Base-by-base conservation (phyloP, 352 stramenopile genomes). In the Globisporangium polare region DNA sequence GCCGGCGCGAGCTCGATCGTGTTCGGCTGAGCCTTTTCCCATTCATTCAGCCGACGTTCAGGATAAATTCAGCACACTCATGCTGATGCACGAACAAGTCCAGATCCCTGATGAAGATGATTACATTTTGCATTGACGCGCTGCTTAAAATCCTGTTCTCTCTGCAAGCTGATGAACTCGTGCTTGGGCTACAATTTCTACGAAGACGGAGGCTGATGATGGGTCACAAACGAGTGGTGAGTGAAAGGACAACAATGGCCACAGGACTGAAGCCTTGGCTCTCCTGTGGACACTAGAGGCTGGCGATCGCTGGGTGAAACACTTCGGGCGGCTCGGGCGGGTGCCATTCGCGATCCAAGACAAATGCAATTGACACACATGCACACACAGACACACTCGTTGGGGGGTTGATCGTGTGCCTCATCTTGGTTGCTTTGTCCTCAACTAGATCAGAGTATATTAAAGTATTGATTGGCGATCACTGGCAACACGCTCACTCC, bases 1-100 rank as follows among this genome's bases (percentile, higher is more conserved):
- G 85, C 85, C 12, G 86, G 86, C 26, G 67, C 67, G 29, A 92
- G 80, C 63, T 95, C 83, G 17, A 93, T 95, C 53, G 80, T 95
- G 56, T 95, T 95, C 60, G 83, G 83, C 9, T 95, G 22, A 83
- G 66, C 17, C 33, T 17, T 46, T 22, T 22, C 6, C n/a, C 12
- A 17, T 39, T 39, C 12, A 3, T 5, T 47, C 17, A 10, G 18
- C n/a, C 6, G 0, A n/a, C n/a, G 2, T 17, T 27, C 37, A 60
- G 41, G 27, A 17, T 26, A 22, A 46, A 22, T 46, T 39, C 33
- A 39, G 10, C 37, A 52, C 18, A 52, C 18, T 22, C 17, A 46
- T 46, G 18, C 10, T 2, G 22, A 45, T 58, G 15, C 6, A 20
- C 20, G 15, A 13, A 20, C 31, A 39, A 41, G 18, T 22, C n/a